Evolutionary conservation across 2,329 filamentous ascomycete genomes (phyloP), one percentile per base, ranked within the genome.

Genomic region (Arthrinium phaeospermum): DNA sequence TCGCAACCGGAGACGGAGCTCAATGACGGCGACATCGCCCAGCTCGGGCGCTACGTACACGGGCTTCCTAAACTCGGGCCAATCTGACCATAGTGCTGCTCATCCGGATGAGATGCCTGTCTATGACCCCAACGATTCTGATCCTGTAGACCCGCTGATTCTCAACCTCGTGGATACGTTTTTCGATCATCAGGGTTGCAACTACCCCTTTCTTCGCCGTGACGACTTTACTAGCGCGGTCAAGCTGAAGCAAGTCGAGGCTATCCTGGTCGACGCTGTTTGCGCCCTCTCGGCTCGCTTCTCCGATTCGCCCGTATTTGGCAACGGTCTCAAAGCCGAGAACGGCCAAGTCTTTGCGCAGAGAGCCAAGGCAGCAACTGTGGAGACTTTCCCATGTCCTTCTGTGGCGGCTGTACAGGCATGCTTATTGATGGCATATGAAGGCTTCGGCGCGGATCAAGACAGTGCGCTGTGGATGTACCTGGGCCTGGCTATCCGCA

Each of bases 401-500:
- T 94, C 92, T 2, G 91, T 97, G 0, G 92, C 93, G 34, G 94
- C 94, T 13, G 93, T 96, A 0, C 95, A 97, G 77, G 94, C 94
- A 0, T 95, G 92, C 68, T 83, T 97, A 14, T 84, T 98, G 41
- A 89, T 98, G 82, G 94, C 94, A 0, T 97, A 97, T 78, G 94
- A 97, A 76, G 92, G 95, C 61, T 97, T 98, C 76, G 95, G 94
- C 0, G 93, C 93, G 14, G 94, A 94, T 75, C 93, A 95, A 77
- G 95, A 97, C 78, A 97, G 94, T 80, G 94, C 94, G 0, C 82
- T 98, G 8, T 98, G 95, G 94, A 97, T 97, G 94, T 97, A 97
- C 79, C 86, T 97, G 1, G 95, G 94, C 0, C 91, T 96, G 70
- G 92, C 94, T 0, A 97, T 97, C 73, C 91, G 94, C 5, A 93